Evolutionary conservation across 2,329 filamentous ascomycete genomes (phyloP).

Genomic region (Herpotrichia juniperi): DNA sequence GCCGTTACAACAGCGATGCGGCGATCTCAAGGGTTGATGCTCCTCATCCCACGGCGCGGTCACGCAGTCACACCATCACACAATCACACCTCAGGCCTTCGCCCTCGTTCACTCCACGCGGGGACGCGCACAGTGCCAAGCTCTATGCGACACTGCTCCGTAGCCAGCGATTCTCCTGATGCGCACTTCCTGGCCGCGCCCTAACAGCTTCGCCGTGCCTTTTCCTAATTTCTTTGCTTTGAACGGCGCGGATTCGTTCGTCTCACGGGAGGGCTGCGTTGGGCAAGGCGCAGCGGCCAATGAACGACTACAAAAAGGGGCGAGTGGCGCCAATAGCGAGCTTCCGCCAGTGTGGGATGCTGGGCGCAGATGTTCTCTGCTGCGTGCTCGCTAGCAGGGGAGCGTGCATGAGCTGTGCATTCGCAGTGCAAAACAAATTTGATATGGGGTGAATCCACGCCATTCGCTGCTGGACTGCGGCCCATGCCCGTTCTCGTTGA

Average conservation of each 20-base stretch:
- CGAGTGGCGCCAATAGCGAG: slow-evolving; percentile 14
- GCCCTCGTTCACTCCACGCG: background rate
- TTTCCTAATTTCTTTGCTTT: background rate
- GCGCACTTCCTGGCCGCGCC: too few relatives aligned
- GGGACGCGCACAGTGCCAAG: background rate
- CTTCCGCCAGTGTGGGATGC: slow-evolving; percentile 28
- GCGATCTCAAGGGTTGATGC: slow-evolving; percentile 9
- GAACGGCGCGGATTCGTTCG: background rate
- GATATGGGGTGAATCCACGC: slow-evolving; percentile 30
- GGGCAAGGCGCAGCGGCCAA: slow-evolving; percentile 28
- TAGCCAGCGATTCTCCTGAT: slow-evolving; percentile 3
- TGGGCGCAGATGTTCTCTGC: slow-evolving; percentile 20
- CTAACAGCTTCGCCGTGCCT: background rate
- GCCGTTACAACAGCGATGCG: background rate
- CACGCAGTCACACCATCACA: slow-evolving; percentile 10
- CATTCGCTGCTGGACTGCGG: slow-evolving; percentile 31
- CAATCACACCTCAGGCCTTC: background rate
- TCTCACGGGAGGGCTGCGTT: slow-evolving; percentile 17
- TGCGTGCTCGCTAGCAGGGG: slow-evolving; percentile 32
- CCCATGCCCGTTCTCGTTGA: slow-evolving; percentile 13
- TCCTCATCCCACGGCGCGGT: slow-evolving; percentile 21
- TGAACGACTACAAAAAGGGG: background rate
- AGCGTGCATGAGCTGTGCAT: slow-evolving; percentile 38
- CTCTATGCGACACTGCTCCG: slow-evolving; percentile 9
- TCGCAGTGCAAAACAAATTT: slow-evolving; percentile 33